Conservation (phyloP, 805 yeast genomes). For the Sugiyamaella smithiae region DNA sequence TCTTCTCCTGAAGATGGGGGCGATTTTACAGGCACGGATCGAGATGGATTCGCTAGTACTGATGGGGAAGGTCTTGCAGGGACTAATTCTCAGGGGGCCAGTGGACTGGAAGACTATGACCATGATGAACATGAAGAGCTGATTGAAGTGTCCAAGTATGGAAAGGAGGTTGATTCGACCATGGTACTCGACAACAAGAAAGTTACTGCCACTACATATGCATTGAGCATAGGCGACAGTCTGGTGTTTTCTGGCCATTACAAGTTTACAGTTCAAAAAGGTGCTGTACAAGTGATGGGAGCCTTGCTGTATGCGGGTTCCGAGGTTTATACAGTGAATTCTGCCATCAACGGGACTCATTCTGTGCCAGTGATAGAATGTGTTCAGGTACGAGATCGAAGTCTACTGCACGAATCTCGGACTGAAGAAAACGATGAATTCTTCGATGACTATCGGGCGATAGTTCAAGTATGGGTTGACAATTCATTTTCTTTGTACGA, state of each 20-base stretch:
- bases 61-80: too few species aligned
- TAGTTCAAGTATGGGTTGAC: conserved; percentile 5
- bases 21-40: too few species aligned
- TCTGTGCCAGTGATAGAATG: conserved; percentile 26
- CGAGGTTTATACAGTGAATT: conserved; percentile 16
- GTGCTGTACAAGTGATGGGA: conserved; percentile 32
- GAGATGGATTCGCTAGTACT: too few species aligned
- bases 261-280: conserved; percentile 29
- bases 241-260: conserved; percentile 32
- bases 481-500: conserved; percentile 4
- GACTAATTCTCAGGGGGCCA: too few species aligned
- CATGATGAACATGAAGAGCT: not conserved
- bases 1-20: not conserved
- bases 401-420: conserved; percentile 13
- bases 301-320: conserved; percentile 22
- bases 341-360: conserved; percentile 19
- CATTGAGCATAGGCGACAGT: conserved; percentile 19
- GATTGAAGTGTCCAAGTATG: not conserved
- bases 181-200: too few species aligned
- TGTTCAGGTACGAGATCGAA: conserved; percentile 13
- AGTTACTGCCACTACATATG: too few species aligned
- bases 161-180: conserved; percentile 2
- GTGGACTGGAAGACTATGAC: too few species aligned
- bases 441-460: conserved; percentile 11
- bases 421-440: conserved; percentile 6